Percentiles rank a stretch among this genome's conserved stretches.
Conservation (phyloP, 768 basidiomycete species). For the Mycena floridula region DNA sequence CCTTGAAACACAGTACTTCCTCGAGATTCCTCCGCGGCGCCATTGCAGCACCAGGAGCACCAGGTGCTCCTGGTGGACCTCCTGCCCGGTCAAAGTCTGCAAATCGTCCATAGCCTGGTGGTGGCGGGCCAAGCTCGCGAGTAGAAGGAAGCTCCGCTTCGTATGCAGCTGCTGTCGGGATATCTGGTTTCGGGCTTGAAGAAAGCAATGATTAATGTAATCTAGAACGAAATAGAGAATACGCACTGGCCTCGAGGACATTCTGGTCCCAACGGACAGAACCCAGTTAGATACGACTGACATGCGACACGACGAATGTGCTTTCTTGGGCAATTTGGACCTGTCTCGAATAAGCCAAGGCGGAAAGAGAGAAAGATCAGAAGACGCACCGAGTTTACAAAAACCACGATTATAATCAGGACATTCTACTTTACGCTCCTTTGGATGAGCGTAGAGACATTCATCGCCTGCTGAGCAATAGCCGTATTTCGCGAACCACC, state of each 20-base stretch:
- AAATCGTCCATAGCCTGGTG: constrained; percentile 85
- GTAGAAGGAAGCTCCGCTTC: constrained; percentile 69
- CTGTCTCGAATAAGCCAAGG: constrained; percentile 30
- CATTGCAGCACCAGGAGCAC: constrained; percentile 18
- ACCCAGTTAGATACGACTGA: constrained; percentile 85
- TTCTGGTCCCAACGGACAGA: constrained; percentile 86
- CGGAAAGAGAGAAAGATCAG: constrained; percentile 3
- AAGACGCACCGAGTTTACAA: constrained; percentile 79
- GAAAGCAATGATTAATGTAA: constrained; percentile 5
- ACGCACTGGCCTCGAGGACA: constrained; percentile 89
- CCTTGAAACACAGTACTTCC: constrained; percentile 86
- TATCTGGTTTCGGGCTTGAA: constrained; percentile 67
- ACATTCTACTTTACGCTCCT: constrained; percentile 87
- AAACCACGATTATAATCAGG: constrained; percentile 96
- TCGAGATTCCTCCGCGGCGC: constrained; percentile 67
- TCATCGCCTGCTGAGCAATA: constrained; percentile 97
- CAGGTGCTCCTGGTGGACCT: constrained; percentile 29
- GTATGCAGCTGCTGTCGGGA: constrained; percentile 69
- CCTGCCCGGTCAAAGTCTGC: constrained; percentile 65
- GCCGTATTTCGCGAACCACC: constrained; percentile 98
- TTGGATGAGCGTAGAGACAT: constrained; percentile 93
- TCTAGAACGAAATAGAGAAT: constrained; percentile 1
- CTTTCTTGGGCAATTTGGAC: constrained; percentile 84
- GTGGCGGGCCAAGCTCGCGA: constrained; percentile 83
- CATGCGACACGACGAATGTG: constrained; percentile 90